A percentile compares a stretch with the other conserved stretches of the same genome.
Evolutionary conservation across 2,329 filamentous ascomycete genomes (phyloP).

Genomic region (Pestalotiopsis sp.): DNA sequence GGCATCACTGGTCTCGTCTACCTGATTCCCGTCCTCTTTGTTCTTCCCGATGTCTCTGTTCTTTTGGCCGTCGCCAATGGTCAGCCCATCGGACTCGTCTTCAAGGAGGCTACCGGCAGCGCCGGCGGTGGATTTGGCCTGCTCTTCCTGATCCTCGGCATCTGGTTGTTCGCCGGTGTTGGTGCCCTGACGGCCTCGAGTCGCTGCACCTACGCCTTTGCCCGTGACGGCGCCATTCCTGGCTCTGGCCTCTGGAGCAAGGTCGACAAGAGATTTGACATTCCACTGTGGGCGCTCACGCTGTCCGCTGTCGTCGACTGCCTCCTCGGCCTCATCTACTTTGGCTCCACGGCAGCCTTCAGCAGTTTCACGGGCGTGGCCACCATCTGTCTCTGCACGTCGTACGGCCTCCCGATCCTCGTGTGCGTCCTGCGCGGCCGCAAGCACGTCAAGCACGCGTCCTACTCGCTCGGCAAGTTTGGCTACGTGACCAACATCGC

Average conservation of each 20-base stretch:
- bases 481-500: conserved; percentile 69
- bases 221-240: conserved; percentile 74
- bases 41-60: conserved; percentile 66
- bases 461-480: conserved; percentile 69
- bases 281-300: conserved; percentile 70
- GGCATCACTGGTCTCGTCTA: conserved; percentile 66
- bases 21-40: conserved; percentile 74
- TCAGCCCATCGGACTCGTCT: conserved; percentile 75
- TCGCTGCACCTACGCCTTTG: conserved; percentile 76
- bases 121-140: conserved; percentile 74
- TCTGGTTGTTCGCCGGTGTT: conserved; percentile 75
- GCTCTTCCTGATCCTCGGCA: conserved; percentile 74
- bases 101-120: conserved; percentile 75
- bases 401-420: conserved; percentile 75
- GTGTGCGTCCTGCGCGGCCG: conserved; percentile 69
- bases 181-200: conserved; percentile 75
- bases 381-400: conserved; percentile 75
- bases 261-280: conserved; percentile 66
- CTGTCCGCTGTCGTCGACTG: conserved; percentile 71
- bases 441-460: conserved; percentile 64
- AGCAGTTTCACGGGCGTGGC: conserved; percentile 80
- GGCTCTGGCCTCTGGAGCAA: conserved; percentile 66
- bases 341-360: conserved; percentile 76
- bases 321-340: conserved; percentile 76
- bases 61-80: conserved; percentile 69